A percentile compares a stretch with the other conserved stretches of the same genome.
Evolutionary conservation across 1,139 yeast species (phyloP).

Genomic region (Pneumocystis oryctolagi): DNA sequence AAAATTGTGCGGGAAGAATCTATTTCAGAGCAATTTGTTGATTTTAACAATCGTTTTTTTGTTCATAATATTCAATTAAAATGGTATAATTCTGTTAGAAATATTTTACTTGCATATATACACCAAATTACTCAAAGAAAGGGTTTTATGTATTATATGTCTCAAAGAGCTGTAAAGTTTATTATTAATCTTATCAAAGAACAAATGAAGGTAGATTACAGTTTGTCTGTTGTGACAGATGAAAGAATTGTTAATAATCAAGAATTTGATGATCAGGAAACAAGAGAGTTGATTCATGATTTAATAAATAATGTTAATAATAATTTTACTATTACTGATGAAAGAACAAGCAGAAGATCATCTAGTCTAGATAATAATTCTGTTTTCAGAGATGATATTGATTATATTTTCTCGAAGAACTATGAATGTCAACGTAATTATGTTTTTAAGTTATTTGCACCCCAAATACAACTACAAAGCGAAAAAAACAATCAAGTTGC

Average conservation of each 20-base stretch:
- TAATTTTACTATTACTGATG: slow-evolving; percentile 1
- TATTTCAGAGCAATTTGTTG: slow-evolving; percentile 2
- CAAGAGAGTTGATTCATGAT: background rate
- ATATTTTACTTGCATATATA: slow-evolving; percentile 46
- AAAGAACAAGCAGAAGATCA: background rate
- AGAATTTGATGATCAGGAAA: slow-evolving; percentile 16
- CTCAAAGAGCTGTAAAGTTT: slow-evolving; percentile 57
- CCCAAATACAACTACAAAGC: slow-evolving; percentile 71
- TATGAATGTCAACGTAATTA: slow-evolving; percentile 47
- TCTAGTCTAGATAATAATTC: background rate
- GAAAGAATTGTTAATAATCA: slow-evolving; percentile 12
- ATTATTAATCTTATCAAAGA: slow-evolving; percentile 37
- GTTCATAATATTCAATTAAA: slow-evolving; percentile 62
- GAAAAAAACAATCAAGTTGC: slow-evolving; percentile 50
- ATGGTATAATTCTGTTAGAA: slow-evolving; percentile 61
- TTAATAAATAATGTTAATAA: background rate
- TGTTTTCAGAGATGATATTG: slow-evolving; percentile 30
- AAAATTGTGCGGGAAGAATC: background rate
- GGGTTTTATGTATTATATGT: slow-evolving; percentile 45
- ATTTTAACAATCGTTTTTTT: slow-evolving; percentile 61
- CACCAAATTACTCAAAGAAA: slow-evolving; percentile 44
- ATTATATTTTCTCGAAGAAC: slow-evolving; percentile 31
- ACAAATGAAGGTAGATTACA: slow-evolving; percentile 5
- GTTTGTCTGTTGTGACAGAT: background rate
- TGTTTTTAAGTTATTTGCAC: slow-evolving; percentile 57